phyloP scores from a whole-genome alignment of 2,329 filamentous ascomycete genomes.

The Aspergillus amoenus region DNA sequence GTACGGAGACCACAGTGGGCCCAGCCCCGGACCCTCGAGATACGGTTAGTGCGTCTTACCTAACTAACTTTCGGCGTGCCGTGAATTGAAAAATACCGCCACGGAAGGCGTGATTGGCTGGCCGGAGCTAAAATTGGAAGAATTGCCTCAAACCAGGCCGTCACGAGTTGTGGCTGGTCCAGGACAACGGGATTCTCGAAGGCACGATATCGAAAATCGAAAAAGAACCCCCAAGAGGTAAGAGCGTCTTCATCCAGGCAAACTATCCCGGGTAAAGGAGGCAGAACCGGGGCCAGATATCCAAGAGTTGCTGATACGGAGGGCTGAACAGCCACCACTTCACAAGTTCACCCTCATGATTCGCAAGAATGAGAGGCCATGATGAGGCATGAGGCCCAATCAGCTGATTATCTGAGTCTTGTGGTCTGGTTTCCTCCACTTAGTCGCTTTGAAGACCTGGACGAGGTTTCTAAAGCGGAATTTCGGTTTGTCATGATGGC shows the following conservation, averaged over 20 bases:
- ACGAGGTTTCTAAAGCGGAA: constrained; percentile 14
- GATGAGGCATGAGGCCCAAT: constrained; percentile 10
- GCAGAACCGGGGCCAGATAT: neutral
- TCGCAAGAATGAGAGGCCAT: constrained; percentile 1
- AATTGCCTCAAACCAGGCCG: constrained; percentile 15
- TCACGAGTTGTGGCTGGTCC: constrained; percentile 2
- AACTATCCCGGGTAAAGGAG: neutral
- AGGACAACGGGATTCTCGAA: neutral
- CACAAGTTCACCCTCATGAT: neutral
- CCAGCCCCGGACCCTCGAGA: neutral
- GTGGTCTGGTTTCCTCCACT: constrained; percentile 19
- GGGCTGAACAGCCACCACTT: constrained; percentile 5
- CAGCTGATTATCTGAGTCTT: constrained; percentile 19
- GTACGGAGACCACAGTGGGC: neutral
- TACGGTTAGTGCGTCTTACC: constrained; percentile 7
- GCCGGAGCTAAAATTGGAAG: constrained; percentile 20
- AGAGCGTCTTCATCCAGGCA: neutral
- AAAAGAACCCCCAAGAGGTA: neutral
- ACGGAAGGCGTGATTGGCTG: constrained; percentile 16
- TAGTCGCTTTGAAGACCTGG: constrained; percentile 18
- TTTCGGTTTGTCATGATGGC: constrained; percentile 28
- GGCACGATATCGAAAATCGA: neutral
- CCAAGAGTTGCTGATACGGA: neutral
- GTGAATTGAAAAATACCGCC: constrained; percentile 20
- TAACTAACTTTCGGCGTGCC: constrained; percentile 5